Evolutionary conservation across 2,329 filamentous ascomycete genomes (phyloP).

Genomic region (Venturia effusa): DNA sequence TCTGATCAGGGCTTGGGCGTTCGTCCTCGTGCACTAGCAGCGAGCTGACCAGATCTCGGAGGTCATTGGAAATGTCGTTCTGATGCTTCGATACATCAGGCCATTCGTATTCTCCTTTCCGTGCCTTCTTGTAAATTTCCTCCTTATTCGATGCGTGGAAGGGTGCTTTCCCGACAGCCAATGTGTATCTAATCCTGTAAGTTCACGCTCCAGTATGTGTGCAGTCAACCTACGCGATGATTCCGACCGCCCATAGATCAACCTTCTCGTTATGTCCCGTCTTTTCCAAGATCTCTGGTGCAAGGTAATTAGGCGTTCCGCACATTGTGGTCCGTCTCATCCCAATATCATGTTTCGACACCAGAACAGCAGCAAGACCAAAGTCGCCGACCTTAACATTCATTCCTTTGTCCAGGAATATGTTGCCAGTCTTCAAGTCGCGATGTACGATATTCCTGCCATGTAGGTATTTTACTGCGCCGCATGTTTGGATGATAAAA

Average conservation of each 20-base stretch:
- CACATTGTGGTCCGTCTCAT: slow-evolving; percentile 86
- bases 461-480: slow-evolving; percentile 97
- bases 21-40: slow-evolving; percentile 66
- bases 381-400: slow-evolving; percentile 98
- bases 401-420: slow-evolving; percentile 90
- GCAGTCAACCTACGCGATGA: slow-evolving; percentile 64
- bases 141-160: slow-evolving; percentile 88
- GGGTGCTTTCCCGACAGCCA: slow-evolving; percentile 90
- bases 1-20: slow-evolving; percentile 64
- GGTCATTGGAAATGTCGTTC: slow-evolving; percentile 62
- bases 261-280: slow-evolving; percentile 97
- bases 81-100: slow-evolving; percentile 54
- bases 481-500: slow-evolving; percentile 89
- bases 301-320: slow-evolving; percentile 96
- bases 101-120: slow-evolving; percentile 71
- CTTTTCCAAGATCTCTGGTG: slow-evolving; percentile 90
- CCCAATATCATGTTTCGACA: slow-evolving; percentile 83
- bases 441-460: slow-evolving; percentile 91
- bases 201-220: slow-evolving; percentile 16
- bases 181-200: slow-evolving; percentile 59
- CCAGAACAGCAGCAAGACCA: slow-evolving; percentile 79
- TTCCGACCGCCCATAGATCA: slow-evolving; percentile 94
- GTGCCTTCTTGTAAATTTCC: slow-evolving; percentile 63
- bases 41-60: slow-evolving; percentile 66
- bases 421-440: slow-evolving; percentile 95